These are phyloP conservation scores for Pythium sp. DNA, from an alignment of 352 stramenopile species.

Conservation along the genomic window DNA sequence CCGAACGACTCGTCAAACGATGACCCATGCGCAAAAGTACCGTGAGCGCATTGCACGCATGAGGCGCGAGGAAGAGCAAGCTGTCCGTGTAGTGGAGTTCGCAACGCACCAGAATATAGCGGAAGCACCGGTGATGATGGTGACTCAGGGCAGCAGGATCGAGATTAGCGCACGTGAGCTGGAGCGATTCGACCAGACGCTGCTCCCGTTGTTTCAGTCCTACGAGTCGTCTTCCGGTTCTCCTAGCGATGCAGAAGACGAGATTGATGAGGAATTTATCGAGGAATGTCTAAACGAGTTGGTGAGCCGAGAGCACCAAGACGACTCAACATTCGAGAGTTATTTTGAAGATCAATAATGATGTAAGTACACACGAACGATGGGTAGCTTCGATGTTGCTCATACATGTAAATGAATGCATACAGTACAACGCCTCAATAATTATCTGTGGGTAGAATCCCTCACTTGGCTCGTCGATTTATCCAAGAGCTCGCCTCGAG, in stretches of 20 bases:
- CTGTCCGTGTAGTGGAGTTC: neutral
- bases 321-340: neutral
- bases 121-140: constrained; percentile 6
- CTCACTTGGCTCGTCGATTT: too few species aligned
- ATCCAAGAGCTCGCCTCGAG: too few species aligned
- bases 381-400: too few species aligned
- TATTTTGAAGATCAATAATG: neutral
- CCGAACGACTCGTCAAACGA: constrained; percentile 26
- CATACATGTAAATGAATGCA: too few species aligned
- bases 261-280: constrained; percentile 1
- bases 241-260: neutral
- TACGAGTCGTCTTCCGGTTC: neutral
- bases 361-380: too few species aligned
- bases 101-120: constrained; percentile 2
- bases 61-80: constrained; percentile 23
- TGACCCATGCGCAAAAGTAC: constrained; percentile 44
- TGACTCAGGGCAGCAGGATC: neutral
- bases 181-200: constrained; percentile 19
- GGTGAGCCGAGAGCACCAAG: neutral
- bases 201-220: constrained; percentile 26
- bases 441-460: too few species aligned
- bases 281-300: constrained; percentile 2
- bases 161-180: neutral
- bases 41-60: constrained; percentile 30
- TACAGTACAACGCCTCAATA: too few species aligned